A percentile compares a stretch with the other conserved stretches of the same genome.
Conservation (phyloP, 352 stramenopile genomes). For the Phytophthora uliginosa region DNA sequence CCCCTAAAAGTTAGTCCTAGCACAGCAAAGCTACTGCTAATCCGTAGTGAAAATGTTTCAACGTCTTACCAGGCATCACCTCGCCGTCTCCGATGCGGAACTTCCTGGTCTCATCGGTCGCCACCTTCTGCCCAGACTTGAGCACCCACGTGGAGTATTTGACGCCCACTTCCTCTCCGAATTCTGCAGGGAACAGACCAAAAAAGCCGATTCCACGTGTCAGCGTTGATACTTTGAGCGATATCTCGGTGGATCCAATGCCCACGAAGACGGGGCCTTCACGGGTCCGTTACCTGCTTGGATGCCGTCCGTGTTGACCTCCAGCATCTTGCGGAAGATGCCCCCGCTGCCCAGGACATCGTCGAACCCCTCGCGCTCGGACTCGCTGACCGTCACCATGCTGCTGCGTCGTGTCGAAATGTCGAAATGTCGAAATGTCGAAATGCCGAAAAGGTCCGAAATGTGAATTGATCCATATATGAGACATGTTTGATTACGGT, state of each 20-base stretch:
- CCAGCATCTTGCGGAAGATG: slow-evolving; percentile 81
- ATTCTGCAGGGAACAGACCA: slow-evolving; percentile 52
- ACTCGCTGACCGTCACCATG: slow-evolving; percentile 51
- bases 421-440: background rate
- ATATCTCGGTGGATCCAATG: slow-evolving; percentile 14
- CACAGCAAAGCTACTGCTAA: background rate
- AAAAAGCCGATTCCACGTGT: slow-evolving; percentile 10
- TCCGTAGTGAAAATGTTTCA: background rate
- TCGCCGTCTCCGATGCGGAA: slow-evolving; percentile 88
- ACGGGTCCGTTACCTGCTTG: slow-evolving; percentile 58
- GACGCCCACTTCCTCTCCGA: slow-evolving; percentile 84
- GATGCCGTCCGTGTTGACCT: slow-evolving; percentile 59
- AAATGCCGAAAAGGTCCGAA: background rate
- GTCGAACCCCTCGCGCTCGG: slow-evolving; percentile 71
- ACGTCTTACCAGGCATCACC: slow-evolving; percentile 71
- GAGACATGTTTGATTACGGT: background rate
- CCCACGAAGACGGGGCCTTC: background rate
- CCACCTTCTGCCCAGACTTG: slow-evolving; percentile 50
- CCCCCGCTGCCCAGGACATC: slow-evolving; percentile 84
- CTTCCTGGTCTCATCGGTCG: slow-evolving; percentile 61
- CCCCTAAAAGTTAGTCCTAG: background rate
- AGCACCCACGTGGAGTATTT: slow-evolving; percentile 72
- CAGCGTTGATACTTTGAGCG: slow-evolving; percentile 4
- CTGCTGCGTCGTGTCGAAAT: background rate
- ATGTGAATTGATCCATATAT: background rate